A percentile compares a stretch with the other conserved stretches of the same genome.
Evolutionary conservation across 2,329 filamentous ascomycete species (phyloP).

Genomic region (Talaromyces sp.): DNA sequence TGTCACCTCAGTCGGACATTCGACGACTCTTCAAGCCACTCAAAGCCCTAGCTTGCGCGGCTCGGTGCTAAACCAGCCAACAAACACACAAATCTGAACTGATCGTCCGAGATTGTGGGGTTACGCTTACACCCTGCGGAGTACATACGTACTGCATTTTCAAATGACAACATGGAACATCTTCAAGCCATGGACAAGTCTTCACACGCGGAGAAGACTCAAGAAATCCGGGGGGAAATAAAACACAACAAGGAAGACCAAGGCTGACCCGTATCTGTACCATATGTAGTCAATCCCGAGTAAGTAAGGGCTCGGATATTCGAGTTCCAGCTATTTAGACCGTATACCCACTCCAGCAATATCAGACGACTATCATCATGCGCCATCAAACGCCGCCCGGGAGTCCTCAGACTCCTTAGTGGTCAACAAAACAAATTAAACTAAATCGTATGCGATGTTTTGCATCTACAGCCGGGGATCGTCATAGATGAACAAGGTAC

Average conservation of each 20-base stretch:
- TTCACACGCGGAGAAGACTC: background rate
- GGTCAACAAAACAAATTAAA: background rate
- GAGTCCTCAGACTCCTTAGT: background rate
- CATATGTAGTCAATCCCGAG: background rate
- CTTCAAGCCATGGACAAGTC: background rate
- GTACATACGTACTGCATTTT: background rate
- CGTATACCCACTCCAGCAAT: background rate
- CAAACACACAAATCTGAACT: background rate
- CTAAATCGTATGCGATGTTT: background rate
- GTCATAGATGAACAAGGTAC: background rate
- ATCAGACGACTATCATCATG: background rate
- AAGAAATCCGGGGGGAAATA: background rate
- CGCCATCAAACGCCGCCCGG: background rate
- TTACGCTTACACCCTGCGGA: background rate
- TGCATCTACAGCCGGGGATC: background rate
- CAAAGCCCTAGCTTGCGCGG: background rate
- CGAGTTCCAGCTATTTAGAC: background rate
- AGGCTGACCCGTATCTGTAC: background rate
- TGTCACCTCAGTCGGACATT: conserved; percentile 8
- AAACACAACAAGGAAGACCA: background rate
- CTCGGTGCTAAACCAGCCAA: background rate
- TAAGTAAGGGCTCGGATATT: background rate
- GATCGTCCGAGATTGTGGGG: background rate
- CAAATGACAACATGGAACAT: background rate
- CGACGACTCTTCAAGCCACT: background rate